A percentile compares a stretch with the other conserved stretches of the same genome.
These are phyloP conservation scores for Phanerochaete carnosa DNA, from an alignment of 768 basidiomycete genomes.

Conservation along the genomic window DNA sequence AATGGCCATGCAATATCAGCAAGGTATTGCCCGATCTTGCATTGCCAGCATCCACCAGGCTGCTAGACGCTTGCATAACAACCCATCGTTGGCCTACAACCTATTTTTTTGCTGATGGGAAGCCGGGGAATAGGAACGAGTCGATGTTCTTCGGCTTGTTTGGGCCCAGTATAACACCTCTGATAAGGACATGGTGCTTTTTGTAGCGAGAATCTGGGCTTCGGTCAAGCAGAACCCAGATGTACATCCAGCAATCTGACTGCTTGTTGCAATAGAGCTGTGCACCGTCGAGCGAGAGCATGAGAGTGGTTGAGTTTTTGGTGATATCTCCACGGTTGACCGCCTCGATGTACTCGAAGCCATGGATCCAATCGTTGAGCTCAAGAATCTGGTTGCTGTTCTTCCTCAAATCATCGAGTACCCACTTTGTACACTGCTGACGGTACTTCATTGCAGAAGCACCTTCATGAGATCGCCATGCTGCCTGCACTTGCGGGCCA, in stretches of 20 bases:
- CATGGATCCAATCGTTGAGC: slow-evolving; percentile 8
- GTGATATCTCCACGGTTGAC: slow-evolving; percentile 13
- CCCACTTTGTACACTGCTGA: not conserved
- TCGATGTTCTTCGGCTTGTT: slow-evolving; percentile 29
- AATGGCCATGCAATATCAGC: no score
- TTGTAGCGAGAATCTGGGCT: slow-evolving; percentile 26
- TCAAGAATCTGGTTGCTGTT: not conserved
- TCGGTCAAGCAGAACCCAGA: slow-evolving; percentile 27
- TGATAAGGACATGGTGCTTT: slow-evolving; percentile 26
- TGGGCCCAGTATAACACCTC: slow-evolving; percentile 28
- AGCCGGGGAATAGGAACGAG: slow-evolving; percentile 25
- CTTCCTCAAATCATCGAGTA: not conserved
- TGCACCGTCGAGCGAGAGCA: slow-evolving; percentile 15
- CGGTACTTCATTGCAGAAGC: slow-evolving; percentile 13
- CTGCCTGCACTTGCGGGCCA: slow-evolving; percentile 18
- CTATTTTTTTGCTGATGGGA: no score
- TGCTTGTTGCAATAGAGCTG: slow-evolving; percentile 27
- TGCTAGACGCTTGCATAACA: no score
- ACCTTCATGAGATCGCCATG: slow-evolving; percentile 9
- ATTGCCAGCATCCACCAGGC: no score
- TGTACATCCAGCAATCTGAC: slow-evolving; percentile 33
- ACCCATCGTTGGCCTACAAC: no score
- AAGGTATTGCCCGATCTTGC: no score
- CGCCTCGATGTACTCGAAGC: slow-evolving; percentile 16
- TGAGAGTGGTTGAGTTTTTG: slow-evolving; percentile 6